phyloP scores from a whole-genome alignment of 2,329 filamentous ascomycete genomes.

The Elsinoe fawcettii region DNA sequence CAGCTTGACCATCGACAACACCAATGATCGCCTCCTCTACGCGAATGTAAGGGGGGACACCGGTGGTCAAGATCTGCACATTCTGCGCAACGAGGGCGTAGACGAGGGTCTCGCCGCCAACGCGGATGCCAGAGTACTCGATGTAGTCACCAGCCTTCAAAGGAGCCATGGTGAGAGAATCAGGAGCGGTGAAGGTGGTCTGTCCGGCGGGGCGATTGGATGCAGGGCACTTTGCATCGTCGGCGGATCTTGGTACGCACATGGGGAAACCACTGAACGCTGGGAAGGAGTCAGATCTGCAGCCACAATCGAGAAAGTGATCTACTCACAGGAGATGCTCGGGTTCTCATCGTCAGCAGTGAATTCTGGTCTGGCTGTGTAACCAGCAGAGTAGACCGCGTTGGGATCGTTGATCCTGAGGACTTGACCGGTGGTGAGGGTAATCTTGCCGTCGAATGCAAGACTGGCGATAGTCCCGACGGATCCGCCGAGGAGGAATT shows the following conservation, averaged over 20 bases:
- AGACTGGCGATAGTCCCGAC: slow-evolving; percentile 33
- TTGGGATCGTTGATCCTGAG: slow-evolving; percentile 23
- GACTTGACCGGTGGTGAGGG: slow-evolving; percentile 31
- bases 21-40: slow-evolving; percentile 39
- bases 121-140: slow-evolving; percentile 33
- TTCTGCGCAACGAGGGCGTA: slow-evolving; percentile 34
- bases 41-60: slow-evolving; percentile 34
- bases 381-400: slow-evolving; percentile 23
- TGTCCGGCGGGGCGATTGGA: slow-evolving; percentile 31
- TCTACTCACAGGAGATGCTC: slow-evolving; percentile 21
- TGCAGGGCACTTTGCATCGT: slow-evolving; percentile 31
- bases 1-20: slow-evolving; percentile 29
- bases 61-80: slow-evolving; percentile 33
- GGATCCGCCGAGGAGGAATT: slow-evolving; percentile 32
- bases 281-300: slow-evolving; percentile 19
- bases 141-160: slow-evolving; percentile 36
- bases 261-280: slow-evolving; percentile 45
- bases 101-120: slow-evolving; percentile 30
- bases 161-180: slow-evolving; percentile 36
- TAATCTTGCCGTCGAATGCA: slow-evolving; percentile 28
- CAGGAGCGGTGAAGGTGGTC: slow-evolving; percentile 27
- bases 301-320: background rate
- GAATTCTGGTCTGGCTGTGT: slow-evolving; percentile 35
- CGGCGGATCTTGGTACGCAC: slow-evolving; percentile 41
- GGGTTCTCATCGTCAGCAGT: slow-evolving; percentile 44